Percentiles rank a stretch among this genome's conserved stretches.
Conservation (phyloP, 352 stramenopile species). For the Saprolegnia parasitica region DNA sequence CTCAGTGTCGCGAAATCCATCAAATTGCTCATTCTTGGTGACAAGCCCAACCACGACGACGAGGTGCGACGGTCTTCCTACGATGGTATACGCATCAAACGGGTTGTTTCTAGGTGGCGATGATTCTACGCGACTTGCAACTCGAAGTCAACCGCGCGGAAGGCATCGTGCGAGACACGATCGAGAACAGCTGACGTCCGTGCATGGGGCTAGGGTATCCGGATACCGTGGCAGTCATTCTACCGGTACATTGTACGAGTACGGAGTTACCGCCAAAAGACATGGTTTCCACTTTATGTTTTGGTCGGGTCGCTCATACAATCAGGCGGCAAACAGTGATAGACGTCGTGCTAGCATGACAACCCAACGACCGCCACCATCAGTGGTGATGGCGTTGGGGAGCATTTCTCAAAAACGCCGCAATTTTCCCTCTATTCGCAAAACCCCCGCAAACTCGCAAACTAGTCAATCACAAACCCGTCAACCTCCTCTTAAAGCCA, state of each 20-base stretch:
- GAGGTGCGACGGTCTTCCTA: background rate
- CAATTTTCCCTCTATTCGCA: no score
- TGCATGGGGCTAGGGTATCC: background rate
- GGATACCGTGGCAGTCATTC: no score
- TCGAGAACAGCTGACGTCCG: background rate
- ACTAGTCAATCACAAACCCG: no score
- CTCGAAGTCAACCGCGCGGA: conserved; percentile 21
- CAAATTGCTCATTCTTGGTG: conserved; percentile 22
- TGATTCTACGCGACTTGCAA: conserved; percentile 20
- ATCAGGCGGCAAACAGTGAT: background rate
- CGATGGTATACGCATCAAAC: background rate
- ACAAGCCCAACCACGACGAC: conserved; percentile 14
- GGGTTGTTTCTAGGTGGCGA: conserved; percentile 4
- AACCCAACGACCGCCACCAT: no score
- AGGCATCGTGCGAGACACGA: conserved; percentile 15
- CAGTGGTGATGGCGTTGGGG: no score
- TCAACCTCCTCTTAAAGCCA: no score
- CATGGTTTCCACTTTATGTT: background rate
- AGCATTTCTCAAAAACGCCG: no score
- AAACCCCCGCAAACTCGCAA: no score
- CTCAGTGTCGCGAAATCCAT: background rate
- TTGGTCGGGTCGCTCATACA: background rate
- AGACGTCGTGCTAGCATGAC: background rate
- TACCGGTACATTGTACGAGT: no score
- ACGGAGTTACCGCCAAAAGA: background rate